A percentile compares a stretch with the other conserved stretches of the same genome.
Conservation (phyloP, 768 basidiomycete species). For the Leucogyrophana mollusca region DNA sequence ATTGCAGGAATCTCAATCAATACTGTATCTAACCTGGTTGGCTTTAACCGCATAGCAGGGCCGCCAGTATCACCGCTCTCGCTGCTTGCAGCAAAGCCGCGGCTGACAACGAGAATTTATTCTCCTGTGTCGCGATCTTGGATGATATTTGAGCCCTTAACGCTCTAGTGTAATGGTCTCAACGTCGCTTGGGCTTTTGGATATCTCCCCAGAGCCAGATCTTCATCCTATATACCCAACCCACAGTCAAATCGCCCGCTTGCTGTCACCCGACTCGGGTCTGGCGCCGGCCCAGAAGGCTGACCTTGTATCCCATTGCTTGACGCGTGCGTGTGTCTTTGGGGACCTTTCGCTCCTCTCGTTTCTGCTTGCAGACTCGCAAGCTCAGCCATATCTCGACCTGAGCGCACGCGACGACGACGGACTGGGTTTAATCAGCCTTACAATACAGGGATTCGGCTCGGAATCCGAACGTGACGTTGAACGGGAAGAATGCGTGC, state of each 20-base stretch:
- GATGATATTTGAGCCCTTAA: background rate
- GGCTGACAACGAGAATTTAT: no score
- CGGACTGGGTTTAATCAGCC: conserved; percentile 76
- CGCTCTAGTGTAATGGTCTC: conserved; percentile 26
- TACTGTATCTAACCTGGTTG: no score
- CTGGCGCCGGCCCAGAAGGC: conserved; percentile 66
- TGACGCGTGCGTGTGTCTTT: conserved; percentile 75
- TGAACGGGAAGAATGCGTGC: conserved; percentile 88
- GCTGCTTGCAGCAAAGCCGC: no score
- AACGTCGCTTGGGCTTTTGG: conserved; percentile 35
- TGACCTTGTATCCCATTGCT: conserved; percentile 70
- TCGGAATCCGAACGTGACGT: conserved; percentile 80
- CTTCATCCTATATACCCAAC: conserved; percentile 78
- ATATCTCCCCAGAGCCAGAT: conserved; percentile 76
- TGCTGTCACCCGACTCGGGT: conserved; percentile 66
- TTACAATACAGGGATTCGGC: conserved; percentile 79
- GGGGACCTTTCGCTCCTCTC: conserved; percentile 73
- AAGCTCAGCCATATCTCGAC: conserved; percentile 66
- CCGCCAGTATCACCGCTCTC: no score
- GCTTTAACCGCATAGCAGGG: no score
- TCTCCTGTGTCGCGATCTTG: no score
- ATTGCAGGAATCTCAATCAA: no score
- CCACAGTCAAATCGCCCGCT: conserved; percentile 54
- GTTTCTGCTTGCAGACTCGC: conserved; percentile 66
- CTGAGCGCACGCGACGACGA: conserved; percentile 79